A percentile compares a stretch with the other conserved stretches of the same genome.
These are phyloP conservation scores for Citrullus amarus DNA, from an alignment of 306 rosid genomes.

Conservation along the genomic window DNA sequence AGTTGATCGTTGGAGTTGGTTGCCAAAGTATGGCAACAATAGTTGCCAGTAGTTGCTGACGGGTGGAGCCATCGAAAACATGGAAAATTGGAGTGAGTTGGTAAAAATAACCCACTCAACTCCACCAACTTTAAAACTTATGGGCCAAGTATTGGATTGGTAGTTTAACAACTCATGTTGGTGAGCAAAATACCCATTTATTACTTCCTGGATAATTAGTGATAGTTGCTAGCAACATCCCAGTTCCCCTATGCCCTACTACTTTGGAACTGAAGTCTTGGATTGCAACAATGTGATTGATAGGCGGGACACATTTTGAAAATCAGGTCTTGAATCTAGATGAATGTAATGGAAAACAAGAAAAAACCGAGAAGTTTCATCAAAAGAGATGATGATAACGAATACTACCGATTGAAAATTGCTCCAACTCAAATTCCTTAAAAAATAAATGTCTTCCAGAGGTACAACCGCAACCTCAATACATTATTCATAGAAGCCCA, in stretches of 20 bases:
- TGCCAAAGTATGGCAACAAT: too few relatives aligned
- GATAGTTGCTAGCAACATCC: background rate
- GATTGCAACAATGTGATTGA: background rate
- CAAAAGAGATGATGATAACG: background rate
- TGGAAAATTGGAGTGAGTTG: too few relatives aligned
- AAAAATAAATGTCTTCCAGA: background rate
- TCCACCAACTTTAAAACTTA: too few relatives aligned
- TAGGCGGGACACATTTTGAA: background rate
- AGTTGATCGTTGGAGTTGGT: too few relatives aligned
- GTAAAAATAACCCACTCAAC: too few relatives aligned
- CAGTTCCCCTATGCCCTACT: background rate
- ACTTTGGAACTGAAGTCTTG: background rate
- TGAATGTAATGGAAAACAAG: background rate
- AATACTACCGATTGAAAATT: background rate
- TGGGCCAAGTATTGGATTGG: too few relatives aligned
- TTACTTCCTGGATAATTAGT: background rate
- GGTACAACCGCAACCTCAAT: background rate
- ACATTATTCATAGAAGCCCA: slow-evolving; percentile 4
- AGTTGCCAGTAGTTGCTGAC: too few relatives aligned
- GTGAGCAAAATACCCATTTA: background rate
- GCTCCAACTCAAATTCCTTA: background rate
- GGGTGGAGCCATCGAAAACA: too few relatives aligned
- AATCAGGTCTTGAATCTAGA: background rate
- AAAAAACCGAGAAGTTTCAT: background rate
- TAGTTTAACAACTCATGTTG: too few relatives aligned